A percentile compares a stretch with the other conserved stretches of the same genome.
These are phyloP conservation scores for Phytophthora podocarpi DNA, from an alignment of 352 stramenopile genomes.

Conservation along the genomic window DNA sequence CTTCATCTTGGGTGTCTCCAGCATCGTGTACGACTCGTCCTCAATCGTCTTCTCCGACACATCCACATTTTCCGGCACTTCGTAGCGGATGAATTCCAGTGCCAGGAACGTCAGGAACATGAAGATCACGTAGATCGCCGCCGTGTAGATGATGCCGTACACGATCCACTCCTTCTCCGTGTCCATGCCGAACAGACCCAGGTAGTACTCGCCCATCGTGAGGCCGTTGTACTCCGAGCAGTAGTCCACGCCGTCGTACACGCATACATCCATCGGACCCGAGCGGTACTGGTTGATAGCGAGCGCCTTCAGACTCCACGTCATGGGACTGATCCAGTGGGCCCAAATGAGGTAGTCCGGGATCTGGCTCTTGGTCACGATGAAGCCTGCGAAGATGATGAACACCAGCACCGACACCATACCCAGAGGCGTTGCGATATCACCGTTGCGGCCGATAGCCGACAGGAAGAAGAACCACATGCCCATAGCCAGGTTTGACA, in stretches of 20 bases:
- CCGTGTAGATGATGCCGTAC: slow-evolving; percentile 42
- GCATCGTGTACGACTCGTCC: slow-evolving; percentile 19
- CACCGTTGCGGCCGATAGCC: slow-evolving; percentile 17
- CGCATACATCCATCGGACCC: slow-evolving; percentile 5
- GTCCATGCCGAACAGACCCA: slow-evolving; percentile 47
- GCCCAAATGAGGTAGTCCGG: slow-evolving; percentile 51
- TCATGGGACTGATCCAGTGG: slow-evolving; percentile 58
- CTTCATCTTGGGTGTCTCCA: slow-evolving; percentile 22
- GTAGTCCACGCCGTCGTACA: slow-evolving; percentile 34
- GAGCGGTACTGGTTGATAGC: slow-evolving; percentile 38
- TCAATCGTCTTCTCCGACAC: slow-evolving; percentile 24
- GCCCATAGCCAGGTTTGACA: no score
- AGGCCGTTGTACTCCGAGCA: slow-evolving; percentile 24
- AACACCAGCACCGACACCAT: slow-evolving; percentile 46
- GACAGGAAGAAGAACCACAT: slow-evolving; percentile 55
- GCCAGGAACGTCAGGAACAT: slow-evolving; percentile 32
- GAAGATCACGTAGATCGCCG: slow-evolving; percentile 41
- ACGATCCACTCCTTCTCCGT: slow-evolving; percentile 47
- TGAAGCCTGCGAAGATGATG: slow-evolving; percentile 48
- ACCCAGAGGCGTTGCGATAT: slow-evolving; percentile 36
- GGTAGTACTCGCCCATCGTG: slow-evolving; percentile 40
- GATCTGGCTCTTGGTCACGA: slow-evolving; percentile 42
- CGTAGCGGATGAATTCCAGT: slow-evolving; percentile 35
- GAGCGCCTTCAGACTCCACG: slow-evolving; percentile 36
- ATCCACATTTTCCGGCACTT: slow-evolving; percentile 29